Evolutionary conservation across 768 basidiomycete genomes (phyloP).

Genomic region (Ephemerocybe angulata): DNA sequence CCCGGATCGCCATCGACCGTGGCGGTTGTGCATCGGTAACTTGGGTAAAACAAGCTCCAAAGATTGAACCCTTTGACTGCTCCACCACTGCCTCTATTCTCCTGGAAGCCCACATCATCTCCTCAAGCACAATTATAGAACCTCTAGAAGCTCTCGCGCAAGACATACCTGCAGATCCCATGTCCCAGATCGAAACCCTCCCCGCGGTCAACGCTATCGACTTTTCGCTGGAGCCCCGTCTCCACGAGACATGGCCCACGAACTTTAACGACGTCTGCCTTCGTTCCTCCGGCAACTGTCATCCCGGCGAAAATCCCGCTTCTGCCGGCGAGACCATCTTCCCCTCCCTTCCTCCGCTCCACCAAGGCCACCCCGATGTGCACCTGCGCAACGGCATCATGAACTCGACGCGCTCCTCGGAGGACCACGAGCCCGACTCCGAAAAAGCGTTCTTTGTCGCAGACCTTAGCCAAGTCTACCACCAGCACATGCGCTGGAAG

Average conservation of each 20-base stretch:
- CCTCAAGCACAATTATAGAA: slow-evolving; percentile 12
- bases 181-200: slow-evolving; percentile 59
- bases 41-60: slow-evolving; percentile 34
- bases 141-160: slow-evolving; percentile 23
- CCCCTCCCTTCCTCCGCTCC: slow-evolving; percentile 62
- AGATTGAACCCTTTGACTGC: slow-evolving; percentile 16
- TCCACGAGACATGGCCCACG: not conserved
- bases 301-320: slow-evolving; percentile 18
- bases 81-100: slow-evolving; percentile 13
- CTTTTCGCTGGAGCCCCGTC: slow-evolving; percentile 19
- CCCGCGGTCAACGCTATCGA: slow-evolving; percentile 32
- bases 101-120: slow-evolving; percentile 17
- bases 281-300: slow-evolving; percentile 12
- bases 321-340: slow-evolving; percentile 46
- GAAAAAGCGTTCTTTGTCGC: slow-evolving; percentile 97
- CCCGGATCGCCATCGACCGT: slow-evolving; percentile 59
- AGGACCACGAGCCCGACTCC: slow-evolving; percentile 60
- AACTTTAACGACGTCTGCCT: slow-evolving; percentile 10
- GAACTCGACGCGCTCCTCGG: slow-evolving; percentile 49
- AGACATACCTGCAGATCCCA: slow-evolving; percentile 29
- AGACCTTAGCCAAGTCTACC: slow-evolving; percentile 84
- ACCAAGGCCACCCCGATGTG: slow-evolving; percentile 64
- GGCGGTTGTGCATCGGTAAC: slow-evolving; percentile 76
- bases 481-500: slow-evolving; percentile 82
- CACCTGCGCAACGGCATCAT: slow-evolving; percentile 79